phyloP scores from a whole-genome alignment of 2,329 filamentous ascomycete species.

The Pyricularia sp. region DNA sequence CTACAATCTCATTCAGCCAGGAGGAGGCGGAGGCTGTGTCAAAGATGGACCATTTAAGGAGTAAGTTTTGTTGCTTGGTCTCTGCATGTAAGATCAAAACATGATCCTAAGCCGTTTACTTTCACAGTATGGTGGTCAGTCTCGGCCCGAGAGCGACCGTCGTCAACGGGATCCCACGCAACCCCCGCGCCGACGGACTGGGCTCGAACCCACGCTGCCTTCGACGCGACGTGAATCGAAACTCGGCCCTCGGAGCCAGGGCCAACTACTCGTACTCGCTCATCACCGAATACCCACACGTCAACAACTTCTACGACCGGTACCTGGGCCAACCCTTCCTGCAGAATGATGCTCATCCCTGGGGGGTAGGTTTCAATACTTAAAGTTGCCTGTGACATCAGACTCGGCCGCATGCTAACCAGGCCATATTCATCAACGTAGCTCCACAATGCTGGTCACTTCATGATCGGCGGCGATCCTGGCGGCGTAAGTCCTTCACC shows the following conservation, averaged over 20 bases:
- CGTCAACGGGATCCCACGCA: conserved; percentile 19
- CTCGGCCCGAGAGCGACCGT: conserved; percentile 26
- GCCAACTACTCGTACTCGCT: conserved; percentile 14
- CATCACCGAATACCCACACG: conserved; percentile 8
- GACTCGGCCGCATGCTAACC: not conserved
- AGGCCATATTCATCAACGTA: not conserved
- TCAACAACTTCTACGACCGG: conserved; percentile 12
- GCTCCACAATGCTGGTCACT: conserved; percentile 7
- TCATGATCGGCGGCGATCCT: conserved; percentile 5
- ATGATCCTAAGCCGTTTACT: not conserved
- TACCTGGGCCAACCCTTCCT: conserved; percentile 11
- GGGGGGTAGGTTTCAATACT: conserved; percentile 8
- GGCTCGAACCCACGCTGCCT: conserved; percentile 33
- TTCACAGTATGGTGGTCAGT: conserved; percentile 27
- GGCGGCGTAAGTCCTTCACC: conserved; percentile 1
- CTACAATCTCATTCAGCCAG: conserved; percentile 30
- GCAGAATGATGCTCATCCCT: conserved; percentile 9
- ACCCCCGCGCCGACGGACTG: conserved; percentile 23
- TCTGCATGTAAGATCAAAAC: not conserved
- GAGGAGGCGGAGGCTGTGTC: conserved; percentile 46
- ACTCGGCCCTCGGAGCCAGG: conserved; percentile 10
- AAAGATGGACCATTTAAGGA: conserved; percentile 36
- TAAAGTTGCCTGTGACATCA: not conserved
- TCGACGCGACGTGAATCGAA: conserved; percentile 23
- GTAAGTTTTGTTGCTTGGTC: conserved; percentile 12